phyloP scores from a whole-genome alignment of 805 yeast species.

The Suhomyces kilbournensis region DNA sequence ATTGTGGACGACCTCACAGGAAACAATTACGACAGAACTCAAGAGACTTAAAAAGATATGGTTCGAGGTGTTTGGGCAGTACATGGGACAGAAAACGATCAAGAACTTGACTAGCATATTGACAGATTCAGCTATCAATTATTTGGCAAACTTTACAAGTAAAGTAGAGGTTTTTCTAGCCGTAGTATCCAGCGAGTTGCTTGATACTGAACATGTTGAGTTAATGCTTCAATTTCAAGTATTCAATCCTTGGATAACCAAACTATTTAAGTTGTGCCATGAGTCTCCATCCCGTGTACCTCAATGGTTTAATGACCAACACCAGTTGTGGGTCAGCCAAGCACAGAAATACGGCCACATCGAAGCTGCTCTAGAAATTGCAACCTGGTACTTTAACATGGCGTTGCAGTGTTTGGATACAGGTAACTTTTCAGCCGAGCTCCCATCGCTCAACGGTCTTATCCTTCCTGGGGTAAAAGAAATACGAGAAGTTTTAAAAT shows the following conservation, averaged over 20 bases:
- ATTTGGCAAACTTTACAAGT: background rate
- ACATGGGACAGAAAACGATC: slow-evolving; percentile 3
- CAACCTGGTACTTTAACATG: slow-evolving; percentile 21
- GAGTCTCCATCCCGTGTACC: background rate
- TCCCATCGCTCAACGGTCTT: slow-evolving; percentile 14
- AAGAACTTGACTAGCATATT: background rate
- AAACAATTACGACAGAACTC: slow-evolving; percentile 1
- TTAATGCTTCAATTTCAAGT: slow-evolving; percentile 24
- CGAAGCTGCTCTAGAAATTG: background rate
- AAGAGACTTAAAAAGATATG: slow-evolving; percentile 11
- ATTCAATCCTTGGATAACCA: slow-evolving; percentile 37
- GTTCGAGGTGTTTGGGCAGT: slow-evolving; percentile 14
- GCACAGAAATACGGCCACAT: background rate
- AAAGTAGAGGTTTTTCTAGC: background rate
- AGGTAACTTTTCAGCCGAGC: background rate
- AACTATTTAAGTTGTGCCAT: slow-evolving; percentile 10
- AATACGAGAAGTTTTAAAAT: background rate
- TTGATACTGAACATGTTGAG: slow-evolving; percentile 3
- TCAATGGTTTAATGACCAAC: slow-evolving; percentile 18
- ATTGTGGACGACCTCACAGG: background rate
- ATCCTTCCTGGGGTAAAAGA: background rate
- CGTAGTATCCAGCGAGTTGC: background rate
- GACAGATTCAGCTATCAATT: background rate
- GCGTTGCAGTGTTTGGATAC: slow-evolving; percentile 11
- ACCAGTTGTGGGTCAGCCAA: slow-evolving; percentile 7